A percentile compares a stretch with the other conserved stretches of the same genome.
phyloP scores from a whole-genome alignment of 2,329 filamentous ascomycete species.

The Pestalotiopsis sp. region DNA sequence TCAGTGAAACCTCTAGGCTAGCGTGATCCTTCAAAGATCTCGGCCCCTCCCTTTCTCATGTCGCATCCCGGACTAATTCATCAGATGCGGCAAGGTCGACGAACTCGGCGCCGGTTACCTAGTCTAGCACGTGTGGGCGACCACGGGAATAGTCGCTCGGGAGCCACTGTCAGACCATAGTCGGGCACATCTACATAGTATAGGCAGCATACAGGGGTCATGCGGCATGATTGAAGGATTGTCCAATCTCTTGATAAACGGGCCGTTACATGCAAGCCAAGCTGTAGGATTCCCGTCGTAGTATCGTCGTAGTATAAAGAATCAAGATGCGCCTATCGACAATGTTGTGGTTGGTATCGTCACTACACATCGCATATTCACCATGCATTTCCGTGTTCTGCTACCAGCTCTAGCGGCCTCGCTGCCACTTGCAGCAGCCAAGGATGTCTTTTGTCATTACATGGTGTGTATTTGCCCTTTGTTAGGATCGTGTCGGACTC shows the following conservation, averaged over 20 bases:
- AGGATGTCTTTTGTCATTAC: slow-evolving; percentile 15
- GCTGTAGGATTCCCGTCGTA: background rate
- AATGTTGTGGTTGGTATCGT: background rate
- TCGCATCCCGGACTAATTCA: background rate
- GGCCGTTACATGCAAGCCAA: background rate
- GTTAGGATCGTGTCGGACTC: background rate
- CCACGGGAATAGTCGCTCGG: too few species aligned
- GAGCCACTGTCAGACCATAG: too few species aligned
- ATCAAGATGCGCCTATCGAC: background rate
- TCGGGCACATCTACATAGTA: too few species aligned
- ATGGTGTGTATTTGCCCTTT: background rate
- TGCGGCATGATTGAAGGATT: too few species aligned
- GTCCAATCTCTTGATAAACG: too few species aligned
- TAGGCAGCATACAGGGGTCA: too few species aligned
- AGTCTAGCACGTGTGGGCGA: background rate
- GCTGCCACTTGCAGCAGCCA: slow-evolving; percentile 1
- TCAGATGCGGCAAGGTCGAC: background rate
- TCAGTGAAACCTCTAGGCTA: background rate
- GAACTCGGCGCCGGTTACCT: background rate
- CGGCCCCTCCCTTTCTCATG: background rate
- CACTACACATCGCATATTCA: background rate
- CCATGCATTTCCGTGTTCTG: background rate
- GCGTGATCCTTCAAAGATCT: slow-evolving; percentile 4
- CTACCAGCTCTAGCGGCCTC: background rate
- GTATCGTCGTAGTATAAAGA: background rate